Evolutionary conservation across 768 basidiomycete species (phyloP).

Genomic region (Coprinellus micaceus): DNA sequence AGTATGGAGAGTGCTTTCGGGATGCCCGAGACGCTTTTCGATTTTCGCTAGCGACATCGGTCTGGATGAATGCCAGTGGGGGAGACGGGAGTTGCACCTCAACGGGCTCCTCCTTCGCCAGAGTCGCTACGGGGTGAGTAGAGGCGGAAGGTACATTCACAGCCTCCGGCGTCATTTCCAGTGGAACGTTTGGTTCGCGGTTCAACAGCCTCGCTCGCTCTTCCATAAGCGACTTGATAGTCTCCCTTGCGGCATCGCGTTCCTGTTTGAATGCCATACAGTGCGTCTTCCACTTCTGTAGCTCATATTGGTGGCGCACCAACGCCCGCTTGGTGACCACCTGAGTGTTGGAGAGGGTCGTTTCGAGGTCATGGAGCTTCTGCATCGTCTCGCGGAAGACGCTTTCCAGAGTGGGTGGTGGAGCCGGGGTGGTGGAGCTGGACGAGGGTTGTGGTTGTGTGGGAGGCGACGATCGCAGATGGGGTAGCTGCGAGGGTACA

Average conservation of each 20-base stretch:
- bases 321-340: neutral
- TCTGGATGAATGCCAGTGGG: neutral
- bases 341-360: neutral
- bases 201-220: neutral
- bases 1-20: neutral
- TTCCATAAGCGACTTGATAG: neutral
- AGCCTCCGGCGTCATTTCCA: neutral
- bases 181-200: neutral
- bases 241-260: slow-evolving; percentile 1
- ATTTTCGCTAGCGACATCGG: neutral
- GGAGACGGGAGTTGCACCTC: neutral
- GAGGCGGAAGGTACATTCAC: neutral
- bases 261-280: slow-evolving; percentile 7
- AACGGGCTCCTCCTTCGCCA: neutral
- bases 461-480: neutral
- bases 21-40: neutral
- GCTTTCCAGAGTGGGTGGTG: neutral
- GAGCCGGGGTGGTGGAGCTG: neutral
- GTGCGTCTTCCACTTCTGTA: neutral
- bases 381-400: neutral
- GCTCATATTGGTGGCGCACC: neutral
- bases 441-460: neutral
- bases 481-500: no score
- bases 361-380: neutral
- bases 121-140: neutral